Evolutionary conservation across 1,139 yeast genomes (phyloP), one percentile per base, ranked within the genome.

Genomic region (Yamadazyma conglobata): DNA sequence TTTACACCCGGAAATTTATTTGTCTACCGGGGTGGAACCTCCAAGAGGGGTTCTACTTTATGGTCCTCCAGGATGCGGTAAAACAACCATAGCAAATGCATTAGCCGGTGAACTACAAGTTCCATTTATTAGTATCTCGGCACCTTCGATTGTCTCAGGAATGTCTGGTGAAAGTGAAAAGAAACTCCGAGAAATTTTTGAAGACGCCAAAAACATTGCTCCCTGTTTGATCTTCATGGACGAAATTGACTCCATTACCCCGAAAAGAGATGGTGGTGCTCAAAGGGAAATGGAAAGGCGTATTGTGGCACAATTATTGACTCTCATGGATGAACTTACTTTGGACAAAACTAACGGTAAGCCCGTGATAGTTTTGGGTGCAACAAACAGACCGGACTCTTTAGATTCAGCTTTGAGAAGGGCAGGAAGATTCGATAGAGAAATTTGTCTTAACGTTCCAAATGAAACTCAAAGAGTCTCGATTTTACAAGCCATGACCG

Each of bases 1-100:
- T 21, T 62, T 85, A 24, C 98, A 91, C 51, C 96, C 97, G 0
- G 98, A 91, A 55, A 85, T 91, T 2, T 91, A 87, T 50, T 45
- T 66, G 11, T 73, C 89, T 7, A 84, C 95, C 0, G 97, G 98
- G 15, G 89, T 91, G 4, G 95, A 88, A 44, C 96, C 96, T 10
- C 95, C 98, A n/a, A 70, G 97, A 27, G 98, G 98, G 38, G 95
- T 91, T 2, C 57, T 91, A 17, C 61, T 91, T 18, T 96, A 89
- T 55, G 99, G 99, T 0, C 98, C 99, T 0, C 98, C 98, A 1
- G 99, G 99, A 10, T 91, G 98, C 64, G 99, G 99, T 53, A 91
- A 91, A 51, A 91, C 99, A 0, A 81, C 95, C 31, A 79, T 91
- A 35, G 98, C 98, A 2, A 87, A 89, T 56, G 96, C 97, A 0